Base-by-base conservation (phyloP, 2,329 filamentous ascomycete species). In the Fusarium miscanthi region DNA sequence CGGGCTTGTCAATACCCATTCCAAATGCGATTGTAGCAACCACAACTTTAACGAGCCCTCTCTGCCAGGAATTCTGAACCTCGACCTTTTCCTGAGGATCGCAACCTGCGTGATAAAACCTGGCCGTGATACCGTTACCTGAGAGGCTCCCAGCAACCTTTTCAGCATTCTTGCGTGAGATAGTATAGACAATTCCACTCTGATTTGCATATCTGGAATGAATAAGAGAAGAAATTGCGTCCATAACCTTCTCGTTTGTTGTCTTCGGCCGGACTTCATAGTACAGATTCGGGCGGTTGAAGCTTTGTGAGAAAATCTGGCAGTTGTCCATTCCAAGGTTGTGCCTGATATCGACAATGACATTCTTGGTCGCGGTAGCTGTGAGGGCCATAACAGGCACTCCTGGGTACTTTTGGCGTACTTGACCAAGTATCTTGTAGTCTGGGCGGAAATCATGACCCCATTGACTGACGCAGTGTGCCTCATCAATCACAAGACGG, bases 391-490 rank as follows among this genome's bases (percentile, higher is more conserved):
- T 97, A 43, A 98, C 87, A 2, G 96, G 96, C 6, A 98, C 93
- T 4, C 89, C 88, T 2, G 91, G 90, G 75, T 95, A 95, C 58
- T 88, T 89, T 43, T 84, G 81, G 53, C 95, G 89, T 46, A 98
- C 85, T 65, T 90, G 87, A 33, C 95, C 94, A 8, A 99, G 85
- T 35, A 89, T 88, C 81, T 97, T 97, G 84, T 99, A 99, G 80
- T 98, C 95, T 2, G 95, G 95, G 49, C 97, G 90, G 80, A 99
- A 99, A 81, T 99, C 96, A 76, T 99, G 96, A 2, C 96, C 96
- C 96, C 96, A 99, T 85, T 99, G 95, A 81, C 96, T 98, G 31
- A 99, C 95, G 81, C 96, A 99, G 81, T 99, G 96, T n/a, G 96
- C 96, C 83, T 99, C 97, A 75, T 99, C 96, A 70, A 99, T 97